A percentile compares a stretch with the other conserved stretches of the same genome.
These are phyloP conservation scores for Trichoderma koningiopsis DNA, from an alignment of 2,329 filamentous ascomycete species.

Conservation along the genomic window DNA sequence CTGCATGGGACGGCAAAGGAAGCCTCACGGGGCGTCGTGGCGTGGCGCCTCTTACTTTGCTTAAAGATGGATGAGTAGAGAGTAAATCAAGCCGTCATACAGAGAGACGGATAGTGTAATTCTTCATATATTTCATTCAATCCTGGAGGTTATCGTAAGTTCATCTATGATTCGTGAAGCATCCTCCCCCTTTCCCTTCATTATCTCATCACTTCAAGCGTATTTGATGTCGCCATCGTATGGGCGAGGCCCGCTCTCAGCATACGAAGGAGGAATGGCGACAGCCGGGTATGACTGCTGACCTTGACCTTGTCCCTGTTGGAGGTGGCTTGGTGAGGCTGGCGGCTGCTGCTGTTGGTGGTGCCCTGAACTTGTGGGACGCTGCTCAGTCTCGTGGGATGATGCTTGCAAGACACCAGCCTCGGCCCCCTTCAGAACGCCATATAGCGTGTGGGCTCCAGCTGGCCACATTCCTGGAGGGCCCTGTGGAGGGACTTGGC, in stretches of 20 bases:
- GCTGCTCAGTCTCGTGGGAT: slow-evolving; percentile 12
- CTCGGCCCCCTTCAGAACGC: slow-evolving; percentile 40
- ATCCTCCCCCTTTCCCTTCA: neutral
- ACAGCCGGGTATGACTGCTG: neutral
- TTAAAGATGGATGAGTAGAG: neutral
- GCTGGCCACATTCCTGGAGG: slow-evolving; percentile 38
- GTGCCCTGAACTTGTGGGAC: neutral
- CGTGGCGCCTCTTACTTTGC: slow-evolving; percentile 2
- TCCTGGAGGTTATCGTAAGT: neutral
- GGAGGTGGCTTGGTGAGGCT: neutral
- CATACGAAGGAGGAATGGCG: slow-evolving; percentile 10
- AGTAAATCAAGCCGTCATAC: neutral
- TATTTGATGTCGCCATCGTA: slow-evolving; percentile 26
- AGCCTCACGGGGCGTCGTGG: slow-evolving; percentile 8
- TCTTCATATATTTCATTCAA: neutral
- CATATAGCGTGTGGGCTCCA: slow-evolving; percentile 37
- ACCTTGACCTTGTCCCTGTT: neutral
- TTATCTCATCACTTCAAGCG: slow-evolving; percentile 3
- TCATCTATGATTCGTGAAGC: neutral
- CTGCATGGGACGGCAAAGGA: neutral
- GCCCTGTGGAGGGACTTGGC: slow-evolving; percentile 38
- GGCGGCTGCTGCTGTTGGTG: neutral
- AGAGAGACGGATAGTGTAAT: neutral
- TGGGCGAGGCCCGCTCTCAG: slow-evolving; percentile 14
- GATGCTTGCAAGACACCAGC: slow-evolving; percentile 31